Percentiles rank a stretch among this genome's conserved stretches.
Evolutionary conservation across 1,139 yeast genomes (phyloP).

Genomic region (Taiozyma onychis): DNA sequence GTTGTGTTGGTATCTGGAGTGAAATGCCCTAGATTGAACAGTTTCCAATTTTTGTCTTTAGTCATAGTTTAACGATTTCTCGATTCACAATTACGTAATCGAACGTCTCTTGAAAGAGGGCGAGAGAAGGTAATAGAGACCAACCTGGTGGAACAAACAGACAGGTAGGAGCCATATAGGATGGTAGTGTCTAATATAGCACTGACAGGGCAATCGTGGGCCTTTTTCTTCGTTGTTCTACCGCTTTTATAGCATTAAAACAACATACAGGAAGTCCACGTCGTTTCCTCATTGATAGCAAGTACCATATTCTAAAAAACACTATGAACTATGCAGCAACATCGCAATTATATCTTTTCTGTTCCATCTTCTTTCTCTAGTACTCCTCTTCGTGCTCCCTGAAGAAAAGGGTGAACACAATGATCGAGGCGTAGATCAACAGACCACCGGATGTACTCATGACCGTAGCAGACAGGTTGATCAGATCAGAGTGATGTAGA

Average conservation of each 20-base stretch:
- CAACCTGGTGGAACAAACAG: no score
- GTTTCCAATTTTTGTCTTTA: neutral
- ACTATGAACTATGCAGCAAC: conserved; percentile 9
- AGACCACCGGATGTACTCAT: conserved; percentile 71
- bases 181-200: no score
- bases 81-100: neutral
- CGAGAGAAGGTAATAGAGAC: no score
- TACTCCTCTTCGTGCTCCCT: conserved; percentile 49
- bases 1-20: neutral
- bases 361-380: conserved; percentile 1
- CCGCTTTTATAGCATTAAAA: neutral
- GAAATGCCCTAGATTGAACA: neutral
- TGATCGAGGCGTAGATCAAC: conserved; percentile 64
- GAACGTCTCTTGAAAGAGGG: neutral
- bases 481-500: conserved; percentile 53
- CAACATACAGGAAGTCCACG: neutral
- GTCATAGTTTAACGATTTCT: neutral
- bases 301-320: conserved; percentile 8
- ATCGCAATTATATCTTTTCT: neutral
- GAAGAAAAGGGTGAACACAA: conserved; percentile 67
- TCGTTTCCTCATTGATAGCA: neutral
- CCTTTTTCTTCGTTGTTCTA: neutral
- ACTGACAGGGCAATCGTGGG: no score
- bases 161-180: no score
- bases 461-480: conserved; percentile 50